These are phyloP conservation scores for Phytophthora agathidicida DNA, from an alignment of 352 stramenopile species.

Conservation along the genomic window DNA sequence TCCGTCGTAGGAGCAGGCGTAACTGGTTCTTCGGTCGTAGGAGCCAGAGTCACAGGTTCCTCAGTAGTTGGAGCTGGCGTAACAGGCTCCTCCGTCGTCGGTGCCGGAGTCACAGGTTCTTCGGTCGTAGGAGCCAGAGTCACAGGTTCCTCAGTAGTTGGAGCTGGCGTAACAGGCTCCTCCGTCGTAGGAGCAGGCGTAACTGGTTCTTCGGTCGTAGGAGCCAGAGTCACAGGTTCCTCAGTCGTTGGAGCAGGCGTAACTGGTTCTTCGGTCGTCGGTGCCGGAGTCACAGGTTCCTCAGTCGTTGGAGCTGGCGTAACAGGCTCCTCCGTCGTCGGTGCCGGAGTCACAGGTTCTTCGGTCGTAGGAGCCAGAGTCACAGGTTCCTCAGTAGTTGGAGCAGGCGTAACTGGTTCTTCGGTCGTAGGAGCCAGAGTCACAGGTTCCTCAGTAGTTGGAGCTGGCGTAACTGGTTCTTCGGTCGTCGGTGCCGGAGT, in stretches of 20 bases:
- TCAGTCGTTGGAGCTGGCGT: not conserved
- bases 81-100: not conserved
- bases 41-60: not conserved
- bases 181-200: not conserved
- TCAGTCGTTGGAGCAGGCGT: not conserved
- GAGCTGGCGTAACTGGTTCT: not conserved
- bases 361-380: slow-evolving; percentile 1
- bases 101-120: not conserved
- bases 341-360: not conserved
- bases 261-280: not conserved
- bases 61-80: not conserved
- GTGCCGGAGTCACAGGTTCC: not conserved
- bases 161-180: not conserved
- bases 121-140: not conserved
- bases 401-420: not conserved
- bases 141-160: not conserved
- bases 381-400: not conserved
- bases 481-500: not conserved
- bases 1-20: not conserved
- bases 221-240: not conserved
- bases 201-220: not conserved
- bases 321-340: not conserved
- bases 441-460: not conserved
- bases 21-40: not conserved
- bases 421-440: not conserved